Conservation (phyloP, 1,139 yeast genomes). For the Yamadazyma songkhlaensis region DNA sequence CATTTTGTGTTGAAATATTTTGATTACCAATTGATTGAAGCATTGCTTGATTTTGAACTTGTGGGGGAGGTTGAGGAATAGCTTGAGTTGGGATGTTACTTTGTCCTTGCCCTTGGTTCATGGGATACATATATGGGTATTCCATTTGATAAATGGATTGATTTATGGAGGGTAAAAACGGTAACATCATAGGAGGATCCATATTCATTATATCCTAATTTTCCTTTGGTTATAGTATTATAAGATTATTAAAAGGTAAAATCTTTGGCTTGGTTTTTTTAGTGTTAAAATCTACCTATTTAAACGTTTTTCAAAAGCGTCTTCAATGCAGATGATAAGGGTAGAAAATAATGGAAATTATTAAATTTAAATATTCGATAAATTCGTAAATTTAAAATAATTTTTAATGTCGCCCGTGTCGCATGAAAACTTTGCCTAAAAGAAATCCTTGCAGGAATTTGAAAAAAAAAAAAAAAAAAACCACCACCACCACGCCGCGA, state of each 20-base stretch:
- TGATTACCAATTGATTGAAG: background rate
- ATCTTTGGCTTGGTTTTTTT: no score
- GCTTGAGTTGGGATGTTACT: background rate
- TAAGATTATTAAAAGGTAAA: no score
- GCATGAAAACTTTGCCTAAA: no score
- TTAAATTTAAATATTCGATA: background rate
- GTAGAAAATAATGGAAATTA: background rate
- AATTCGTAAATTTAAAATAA: conserved; percentile 1
- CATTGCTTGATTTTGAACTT: background rate
- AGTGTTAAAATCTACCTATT: no score
- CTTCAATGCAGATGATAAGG: background rate
- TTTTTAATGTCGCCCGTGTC: background rate
- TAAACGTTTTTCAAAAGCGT: no score
- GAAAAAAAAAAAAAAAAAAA: background rate
- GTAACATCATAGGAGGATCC: conserved; percentile 16
- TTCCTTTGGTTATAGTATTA: background rate
- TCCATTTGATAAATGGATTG: conserved; percentile 6
- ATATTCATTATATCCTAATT: conserved; percentile 6
- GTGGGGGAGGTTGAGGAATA: background rate
- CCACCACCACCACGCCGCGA: background rate
- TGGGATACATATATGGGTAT: conserved; percentile 8
- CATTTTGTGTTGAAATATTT: no score
- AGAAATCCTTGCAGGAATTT: no score
- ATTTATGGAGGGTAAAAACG: conserved; percentile 15
- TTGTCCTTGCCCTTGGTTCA: conserved; percentile 8